phyloP scores from a whole-genome alignment of 2,329 filamentous ascomycete genomes.

The Fusarium tricinctum region DNA sequence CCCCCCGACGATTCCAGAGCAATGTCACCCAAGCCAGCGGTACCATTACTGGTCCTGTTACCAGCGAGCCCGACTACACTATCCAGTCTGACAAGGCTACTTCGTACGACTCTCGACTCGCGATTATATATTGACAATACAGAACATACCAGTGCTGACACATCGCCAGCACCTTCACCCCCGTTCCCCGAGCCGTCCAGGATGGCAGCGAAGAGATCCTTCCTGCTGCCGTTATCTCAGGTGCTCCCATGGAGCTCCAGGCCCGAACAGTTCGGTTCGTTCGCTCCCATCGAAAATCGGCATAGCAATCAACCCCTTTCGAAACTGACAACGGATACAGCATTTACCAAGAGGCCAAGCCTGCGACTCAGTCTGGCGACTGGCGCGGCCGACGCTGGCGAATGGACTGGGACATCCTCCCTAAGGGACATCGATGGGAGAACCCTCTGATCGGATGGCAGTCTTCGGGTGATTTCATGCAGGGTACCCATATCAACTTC shows the following conservation, averaged over 20 bases:
- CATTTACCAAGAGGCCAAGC: constrained; percentile 91
- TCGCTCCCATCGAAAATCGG: not conserved
- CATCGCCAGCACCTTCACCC: constrained; percentile 81
- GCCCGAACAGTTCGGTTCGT: constrained; percentile 91
- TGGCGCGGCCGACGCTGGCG: constrained; percentile 91
- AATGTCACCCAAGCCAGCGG: constrained; percentile 60
- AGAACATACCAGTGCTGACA: constrained; percentile 38
- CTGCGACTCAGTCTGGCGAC: constrained; percentile 94
- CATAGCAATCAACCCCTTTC: not conserved
- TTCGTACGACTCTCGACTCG: constrained; percentile 71
- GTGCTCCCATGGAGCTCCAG: constrained; percentile 93
- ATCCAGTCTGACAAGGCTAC: constrained; percentile 88
- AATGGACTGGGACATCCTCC: constrained; percentile 97
- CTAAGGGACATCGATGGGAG: constrained; percentile 97
- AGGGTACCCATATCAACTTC: constrained; percentile 92
- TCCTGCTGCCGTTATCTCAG: constrained; percentile 88
- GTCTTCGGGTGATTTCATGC: constrained; percentile 94
- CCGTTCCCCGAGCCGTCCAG: constrained; percentile 89
- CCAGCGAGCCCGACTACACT: constrained; percentile 84
- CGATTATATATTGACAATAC: constrained; percentile 13
- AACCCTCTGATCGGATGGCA: constrained; percentile 99
- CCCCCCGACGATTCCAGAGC: constrained; percentile 69
- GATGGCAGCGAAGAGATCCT: constrained; percentile 88
- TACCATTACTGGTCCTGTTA: constrained; percentile 57
- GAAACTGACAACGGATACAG: constrained; percentile 61